These are phyloP conservation scores for Sporodiniella umbellata DNA, from an alignment of 371 early-diverging fungal genomes.

Conservation along the genomic window DNA sequence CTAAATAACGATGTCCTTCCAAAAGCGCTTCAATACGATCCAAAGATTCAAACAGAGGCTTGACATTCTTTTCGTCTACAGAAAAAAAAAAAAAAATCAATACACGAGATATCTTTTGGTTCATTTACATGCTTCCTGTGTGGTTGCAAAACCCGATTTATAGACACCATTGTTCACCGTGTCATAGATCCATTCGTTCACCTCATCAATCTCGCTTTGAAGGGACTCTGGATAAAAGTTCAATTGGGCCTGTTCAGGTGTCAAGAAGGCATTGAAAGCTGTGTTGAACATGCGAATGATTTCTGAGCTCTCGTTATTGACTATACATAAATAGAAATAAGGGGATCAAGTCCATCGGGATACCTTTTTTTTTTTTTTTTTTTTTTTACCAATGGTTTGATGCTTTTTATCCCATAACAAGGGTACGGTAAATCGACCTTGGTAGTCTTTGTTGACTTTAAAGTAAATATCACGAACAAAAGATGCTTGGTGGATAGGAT, in stretches of 20 bases:
- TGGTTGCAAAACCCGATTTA: conserved; percentile 89
- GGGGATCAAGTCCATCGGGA: no score
- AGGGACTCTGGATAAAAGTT: conserved; percentile 81
- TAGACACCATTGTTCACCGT: conserved; percentile 84
- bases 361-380: no score
- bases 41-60: conserved; percentile 72
- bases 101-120: not conserved
- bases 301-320: conserved; percentile 95
- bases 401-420: conserved; percentile 90
- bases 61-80: conserved; percentile 67
- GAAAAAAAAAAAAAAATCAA: not conserved
- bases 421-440: conserved; percentile 85
- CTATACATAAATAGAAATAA: conserved; percentile 30
- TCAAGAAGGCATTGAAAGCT: conserved; percentile 72
- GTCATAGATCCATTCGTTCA: conserved; percentile 91
- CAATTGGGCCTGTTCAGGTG: conserved; percentile 59
- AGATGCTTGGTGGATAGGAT: conserved; percentile 68
- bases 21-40: conserved; percentile 85
- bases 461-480: conserved; percentile 86
- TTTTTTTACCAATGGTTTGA: conserved; percentile 71
- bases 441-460: conserved; percentile 78
- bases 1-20: conserved; percentile 67
- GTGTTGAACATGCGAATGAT: conserved; percentile 94
- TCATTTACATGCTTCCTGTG: conserved; percentile 74
- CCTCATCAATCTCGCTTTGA: conserved; percentile 73